Conservation (phyloP, 2,329 filamentous ascomycete species). For the Chrysoporthe cubensis region DNA sequence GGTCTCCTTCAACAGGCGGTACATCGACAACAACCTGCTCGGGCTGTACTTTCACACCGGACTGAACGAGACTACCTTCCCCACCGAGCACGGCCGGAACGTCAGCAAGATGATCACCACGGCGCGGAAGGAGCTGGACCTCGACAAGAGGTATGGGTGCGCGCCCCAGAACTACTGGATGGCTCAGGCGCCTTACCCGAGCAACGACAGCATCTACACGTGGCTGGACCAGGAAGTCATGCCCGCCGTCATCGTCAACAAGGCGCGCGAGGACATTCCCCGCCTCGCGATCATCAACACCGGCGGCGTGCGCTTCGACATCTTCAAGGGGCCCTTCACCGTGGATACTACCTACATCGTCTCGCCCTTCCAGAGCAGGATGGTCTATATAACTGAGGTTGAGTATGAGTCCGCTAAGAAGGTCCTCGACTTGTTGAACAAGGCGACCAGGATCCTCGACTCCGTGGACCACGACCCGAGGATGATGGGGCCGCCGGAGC, state of each 20-base stretch:
- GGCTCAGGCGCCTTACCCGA: slow-evolving; percentile 74
- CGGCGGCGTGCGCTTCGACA: slow-evolving; percentile 90
- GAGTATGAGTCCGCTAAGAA: slow-evolving; percentile 75
- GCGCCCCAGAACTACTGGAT: slow-evolving; percentile 83
- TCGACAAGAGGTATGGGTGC: slow-evolving; percentile 81
- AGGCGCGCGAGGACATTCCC: slow-evolving; percentile 62
- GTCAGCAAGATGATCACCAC: slow-evolving; percentile 71
- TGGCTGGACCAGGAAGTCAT: slow-evolving; percentile 80
- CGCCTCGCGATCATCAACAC: slow-evolving; percentile 83
- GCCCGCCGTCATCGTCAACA: slow-evolving; percentile 65
- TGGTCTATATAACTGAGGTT: slow-evolving; percentile 78
- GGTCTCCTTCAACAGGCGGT: slow-evolving; percentile 73
- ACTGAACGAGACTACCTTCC: slow-evolving; percentile 72
- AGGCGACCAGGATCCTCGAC: slow-evolving; percentile 53
- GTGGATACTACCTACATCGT: slow-evolving; percentile 84
- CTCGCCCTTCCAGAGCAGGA: slow-evolving; percentile 82
- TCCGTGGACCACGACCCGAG: slow-evolving; percentile 44
- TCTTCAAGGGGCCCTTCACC: slow-evolving; percentile 91
- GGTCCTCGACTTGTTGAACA: slow-evolving; percentile 65
- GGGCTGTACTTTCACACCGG: slow-evolving; percentile 82
- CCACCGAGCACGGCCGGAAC: slow-evolving; percentile 73
- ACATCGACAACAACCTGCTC: slow-evolving; percentile 92
- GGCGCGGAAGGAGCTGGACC: slow-evolving; percentile 70
- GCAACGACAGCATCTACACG: slow-evolving; percentile 75
- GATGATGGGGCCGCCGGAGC: slow-evolving; percentile 56